Conservation (phyloP, 495 filamentous ascomycete species). For the Hypoxylon cercidicola region DNA sequence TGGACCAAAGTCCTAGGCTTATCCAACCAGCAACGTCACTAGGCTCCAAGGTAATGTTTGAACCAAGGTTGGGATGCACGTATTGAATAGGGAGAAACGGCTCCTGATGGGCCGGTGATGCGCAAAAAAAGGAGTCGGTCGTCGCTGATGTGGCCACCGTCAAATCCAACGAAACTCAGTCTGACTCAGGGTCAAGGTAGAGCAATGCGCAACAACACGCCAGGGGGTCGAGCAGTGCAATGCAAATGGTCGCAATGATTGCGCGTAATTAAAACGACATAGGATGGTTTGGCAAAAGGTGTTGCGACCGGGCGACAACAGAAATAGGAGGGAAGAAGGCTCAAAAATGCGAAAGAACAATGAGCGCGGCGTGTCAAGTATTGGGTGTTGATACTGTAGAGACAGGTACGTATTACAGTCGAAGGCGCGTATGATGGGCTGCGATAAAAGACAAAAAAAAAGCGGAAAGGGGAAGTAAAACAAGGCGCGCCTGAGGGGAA, state of each 20-base stretch:
- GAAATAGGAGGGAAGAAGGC: conserved; percentile 39
- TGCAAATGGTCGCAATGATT: conserved; percentile 30
- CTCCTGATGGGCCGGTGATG: conserved; percentile 40
- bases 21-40: conserved; percentile 20
- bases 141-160: conserved; percentile 48
- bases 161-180: conserved; percentile 49
- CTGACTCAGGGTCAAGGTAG: conserved; percentile 46
- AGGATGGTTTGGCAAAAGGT: conserved; percentile 19
- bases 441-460: conserved; percentile 42
- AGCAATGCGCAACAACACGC: conserved; percentile 36
- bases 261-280: conserved; percentile 32
- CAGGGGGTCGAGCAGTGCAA: conserved; percentile 15
- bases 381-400: conserved; percentile 25
- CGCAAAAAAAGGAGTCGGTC: conserved; percentile 42
- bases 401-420: conserved; percentile 30
- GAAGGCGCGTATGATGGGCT: conserved; percentile 34
- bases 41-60: conserved; percentile 30
- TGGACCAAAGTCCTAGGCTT: conserved; percentile 28
- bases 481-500: conserved; percentile 39
- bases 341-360: conserved; percentile 27
- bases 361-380: conserved; percentile 27
- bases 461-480: conserved; percentile 23
- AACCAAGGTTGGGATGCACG: conserved; percentile 33
- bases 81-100: conserved; percentile 25
- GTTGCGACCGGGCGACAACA: conserved; percentile 47